A percentile compares a stretch with the other conserved stretches of the same genome.
These are phyloP conservation scores for Diplocarpon mali DNA, from an alignment of 2,329 filamentous ascomycete species.

Conservation along the genomic window DNA sequence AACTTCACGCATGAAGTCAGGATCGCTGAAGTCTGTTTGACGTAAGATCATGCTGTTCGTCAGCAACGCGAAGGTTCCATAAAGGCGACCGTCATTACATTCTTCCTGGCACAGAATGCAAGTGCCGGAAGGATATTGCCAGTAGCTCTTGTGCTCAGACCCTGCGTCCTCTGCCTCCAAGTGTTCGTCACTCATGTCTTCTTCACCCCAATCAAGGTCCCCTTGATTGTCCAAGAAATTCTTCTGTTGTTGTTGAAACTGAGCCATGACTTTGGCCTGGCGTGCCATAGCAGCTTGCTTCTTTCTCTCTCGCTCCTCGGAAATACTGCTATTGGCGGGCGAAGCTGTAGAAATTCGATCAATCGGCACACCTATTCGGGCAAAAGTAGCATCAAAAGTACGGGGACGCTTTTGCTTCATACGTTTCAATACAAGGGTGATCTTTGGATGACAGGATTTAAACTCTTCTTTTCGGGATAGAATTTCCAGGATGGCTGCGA, in stretches of 20 bases:
- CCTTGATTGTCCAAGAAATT: slow-evolving; percentile 84
- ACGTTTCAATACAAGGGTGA: slow-evolving; percentile 69
- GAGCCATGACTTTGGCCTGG: slow-evolving; percentile 91
- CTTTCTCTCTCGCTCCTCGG: slow-evolving; percentile 63
- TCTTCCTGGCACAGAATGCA: slow-evolving; percentile 97
- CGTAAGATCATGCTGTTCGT: slow-evolving; percentile 78
- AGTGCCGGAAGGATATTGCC: slow-evolving; percentile 86
- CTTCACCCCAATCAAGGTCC: slow-evolving; percentile 79
- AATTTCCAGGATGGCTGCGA: slow-evolving; percentile 51
- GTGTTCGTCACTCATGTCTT: slow-evolving; percentile 64
- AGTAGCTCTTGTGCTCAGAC: slow-evolving; percentile 61
- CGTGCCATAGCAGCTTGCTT: slow-evolving; percentile 85
- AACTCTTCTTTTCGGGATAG: slow-evolving; percentile 60
- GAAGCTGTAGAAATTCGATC: slow-evolving; percentile 75
- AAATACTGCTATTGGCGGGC: slow-evolving; percentile 51
- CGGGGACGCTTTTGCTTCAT: slow-evolving; percentile 74
- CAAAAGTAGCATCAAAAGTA: slow-evolving; percentile 59
- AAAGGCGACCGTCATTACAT: slow-evolving; percentile 76
- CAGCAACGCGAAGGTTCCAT: slow-evolving; percentile 86
- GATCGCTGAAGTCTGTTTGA: slow-evolving; percentile 72
- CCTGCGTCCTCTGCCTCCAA: slow-evolving; percentile 46
- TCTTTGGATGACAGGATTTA: slow-evolving; percentile 74
- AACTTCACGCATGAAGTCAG: slow-evolving; percentile 76
- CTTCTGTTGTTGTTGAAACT: slow-evolving; percentile 96
- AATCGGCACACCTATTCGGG: slow-evolving; percentile 51